phyloP scores from a whole-genome alignment of 2,329 filamentous ascomycete genomes.

The Colletotrichum lindemuthianum region DNA sequence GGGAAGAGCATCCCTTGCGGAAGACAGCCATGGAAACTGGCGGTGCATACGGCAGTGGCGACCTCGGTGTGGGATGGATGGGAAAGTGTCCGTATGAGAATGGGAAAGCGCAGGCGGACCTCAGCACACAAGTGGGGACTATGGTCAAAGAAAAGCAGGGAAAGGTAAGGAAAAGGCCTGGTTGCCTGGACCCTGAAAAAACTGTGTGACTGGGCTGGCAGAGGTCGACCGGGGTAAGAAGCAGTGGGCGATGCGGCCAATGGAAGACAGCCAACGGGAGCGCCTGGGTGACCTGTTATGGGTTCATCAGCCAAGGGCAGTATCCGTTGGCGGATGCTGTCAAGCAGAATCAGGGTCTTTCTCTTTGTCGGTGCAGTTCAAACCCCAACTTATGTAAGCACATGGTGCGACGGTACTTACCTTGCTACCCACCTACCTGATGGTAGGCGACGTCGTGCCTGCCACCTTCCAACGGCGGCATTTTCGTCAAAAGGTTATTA shows the following conservation, averaged over 20 bases:
- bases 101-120: constrained; percentile 1
- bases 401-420: too few species aligned
- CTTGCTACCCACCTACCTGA: too few species aligned
- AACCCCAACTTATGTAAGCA: neutral
- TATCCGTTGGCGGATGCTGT: neutral
- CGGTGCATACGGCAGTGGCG: too few species aligned
- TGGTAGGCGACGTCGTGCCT: too few species aligned
- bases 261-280: neutral
- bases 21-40: too few species aligned
- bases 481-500: too few species aligned
- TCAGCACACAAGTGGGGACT: constrained; percentile 6
- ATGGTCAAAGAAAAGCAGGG: neutral
- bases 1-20: too few species aligned
- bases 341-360: neutral
- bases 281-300: neutral
- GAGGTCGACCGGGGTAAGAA: too few species aligned
- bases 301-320: neutral
- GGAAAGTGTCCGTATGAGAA: neutral
- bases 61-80: neutral
- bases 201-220: neutral
- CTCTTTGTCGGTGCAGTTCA: too few species aligned
- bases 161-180: neutral
- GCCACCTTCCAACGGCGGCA: too few species aligned
- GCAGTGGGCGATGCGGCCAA: neutral
- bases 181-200: constrained; percentile 33